Evolutionary conservation across 202 grass and related monocot genomes (phyloP).

Genomic region (Carex arenaria): DNA sequence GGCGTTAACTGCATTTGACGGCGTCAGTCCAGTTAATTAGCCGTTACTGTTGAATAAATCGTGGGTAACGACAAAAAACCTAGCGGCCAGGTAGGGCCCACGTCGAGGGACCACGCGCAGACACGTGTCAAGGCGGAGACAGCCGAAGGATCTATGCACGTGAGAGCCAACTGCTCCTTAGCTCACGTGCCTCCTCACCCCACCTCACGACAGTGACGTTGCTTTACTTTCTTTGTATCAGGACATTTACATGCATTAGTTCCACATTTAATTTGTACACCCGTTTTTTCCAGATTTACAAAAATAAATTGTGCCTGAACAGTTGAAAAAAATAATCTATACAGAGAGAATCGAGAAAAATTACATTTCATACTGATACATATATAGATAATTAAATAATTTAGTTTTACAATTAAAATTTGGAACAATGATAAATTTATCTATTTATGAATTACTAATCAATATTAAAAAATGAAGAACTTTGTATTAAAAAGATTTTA

Average conservation of each 20-base stretch:
- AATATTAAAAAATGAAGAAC: neutral
- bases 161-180: slow-evolving; percentile 24
- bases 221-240: neutral
- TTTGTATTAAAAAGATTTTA: too few species aligned
- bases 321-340: neutral
- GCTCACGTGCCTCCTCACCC: slow-evolving; percentile 29
- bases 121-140: slow-evolving; percentile 18
- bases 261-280: neutral
- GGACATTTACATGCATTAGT: neutral
- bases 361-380: too few species aligned
- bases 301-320: neutral
- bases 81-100: neutral
- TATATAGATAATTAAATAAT: neutral
- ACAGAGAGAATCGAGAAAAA: too few species aligned
- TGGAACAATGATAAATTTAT: neutral
- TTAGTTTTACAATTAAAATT: neutral
- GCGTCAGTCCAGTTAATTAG: neutral
- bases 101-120: slow-evolving; percentile 7
- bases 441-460: neutral
- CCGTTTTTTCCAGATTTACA: neutral
- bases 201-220: slow-evolving; percentile 32
- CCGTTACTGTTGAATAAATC: neutral
- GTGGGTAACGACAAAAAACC: neutral
- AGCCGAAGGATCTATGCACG: slow-evolving; percentile 20
- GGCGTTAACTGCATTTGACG: neutral